phyloP scores from a whole-genome alignment of 2,329 filamentous ascomycete genomes.

The Daldinia eschscholtzii region DNA sequence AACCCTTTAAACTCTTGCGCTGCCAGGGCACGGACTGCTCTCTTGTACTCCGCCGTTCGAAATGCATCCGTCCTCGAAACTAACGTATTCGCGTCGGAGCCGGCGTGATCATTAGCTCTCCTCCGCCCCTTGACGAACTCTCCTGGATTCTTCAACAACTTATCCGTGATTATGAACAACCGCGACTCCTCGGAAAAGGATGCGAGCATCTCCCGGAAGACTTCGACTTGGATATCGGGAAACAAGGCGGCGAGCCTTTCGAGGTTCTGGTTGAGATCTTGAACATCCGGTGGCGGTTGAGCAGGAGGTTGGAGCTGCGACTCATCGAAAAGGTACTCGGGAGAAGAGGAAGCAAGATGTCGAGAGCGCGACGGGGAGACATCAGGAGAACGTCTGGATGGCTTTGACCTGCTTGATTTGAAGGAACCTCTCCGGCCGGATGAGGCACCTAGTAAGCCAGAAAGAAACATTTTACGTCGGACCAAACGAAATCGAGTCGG shows the following conservation, averaged over 20 bases:
- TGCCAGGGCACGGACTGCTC: constrained; percentile 75
- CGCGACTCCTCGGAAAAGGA: constrained; percentile 82
- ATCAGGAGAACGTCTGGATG: constrained; percentile 36
- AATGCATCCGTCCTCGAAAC: constrained; percentile 75
- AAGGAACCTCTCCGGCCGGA: constrained; percentile 43
- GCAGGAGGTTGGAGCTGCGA: constrained; percentile 63
- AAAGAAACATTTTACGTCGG: constrained; percentile 48
- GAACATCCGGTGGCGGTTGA: constrained; percentile 71
- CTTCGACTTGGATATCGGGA: constrained; percentile 83
- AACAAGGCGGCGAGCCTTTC: constrained; percentile 78
- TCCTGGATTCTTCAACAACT: constrained; percentile 77
- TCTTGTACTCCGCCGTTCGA: constrained; percentile 74
- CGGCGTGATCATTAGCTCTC: constrained; percentile 53
- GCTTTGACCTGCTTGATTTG: constrained; percentile 33
- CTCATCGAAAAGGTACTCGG: constrained; percentile 68
- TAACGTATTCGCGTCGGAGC: constrained; percentile 49
- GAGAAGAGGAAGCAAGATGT: constrained; percentile 45
- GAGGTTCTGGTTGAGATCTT: constrained; percentile 77
- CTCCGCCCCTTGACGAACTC: constrained; percentile 79
- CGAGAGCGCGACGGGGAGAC: constrained; percentile 42
- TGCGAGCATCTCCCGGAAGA: constrained; percentile 83
- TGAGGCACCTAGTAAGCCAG: constrained; percentile 43
- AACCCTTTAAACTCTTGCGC: constrained; percentile 82
- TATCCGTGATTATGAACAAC: constrained; percentile 81
- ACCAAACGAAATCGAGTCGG: constrained; percentile 19